phyloP scores from a whole-genome alignment of 1,284 basidiomycete species.

The Sanghuangporus weigelae region DNA sequence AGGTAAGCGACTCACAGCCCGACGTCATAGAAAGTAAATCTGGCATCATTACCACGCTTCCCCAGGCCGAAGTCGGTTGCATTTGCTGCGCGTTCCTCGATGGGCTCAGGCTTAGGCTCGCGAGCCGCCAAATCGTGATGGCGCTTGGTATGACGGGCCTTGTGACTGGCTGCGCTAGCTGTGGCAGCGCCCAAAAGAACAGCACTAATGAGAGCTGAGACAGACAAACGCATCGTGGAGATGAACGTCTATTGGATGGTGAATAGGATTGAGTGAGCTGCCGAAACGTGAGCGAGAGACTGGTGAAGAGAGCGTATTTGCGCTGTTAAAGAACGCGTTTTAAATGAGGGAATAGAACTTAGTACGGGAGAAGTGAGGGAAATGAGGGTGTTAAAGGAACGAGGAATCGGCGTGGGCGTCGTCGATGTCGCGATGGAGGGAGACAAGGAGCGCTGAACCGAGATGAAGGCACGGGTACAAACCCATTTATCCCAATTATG shows the following conservation, averaged over 20 bases:
- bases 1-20: constrained; percentile 41
- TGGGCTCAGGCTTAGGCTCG: constrained; percentile 15
- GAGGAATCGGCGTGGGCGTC: constrained; percentile 8
- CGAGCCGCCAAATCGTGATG: constrained; percentile 43
- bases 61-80: constrained; percentile 36
- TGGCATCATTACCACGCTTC: constrained; percentile 27
- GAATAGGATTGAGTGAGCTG: neutral
- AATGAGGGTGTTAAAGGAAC: constrained; percentile 4
- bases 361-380: neutral
- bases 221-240: constrained; percentile 26
- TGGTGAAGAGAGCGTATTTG: neutral
- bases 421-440: neutral
- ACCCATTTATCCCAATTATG: neutral
- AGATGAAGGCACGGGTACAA: neutral
- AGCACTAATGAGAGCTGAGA: constrained; percentile 23
- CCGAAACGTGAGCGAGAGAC: neutral
- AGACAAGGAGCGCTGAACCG: neutral
- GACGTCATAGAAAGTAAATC: constrained; percentile 50
- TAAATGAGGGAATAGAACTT: neutral
- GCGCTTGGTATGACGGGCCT: constrained; percentile 28
- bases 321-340: neutral
- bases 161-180: constrained; percentile 30
- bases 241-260: neutral
- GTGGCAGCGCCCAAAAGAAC: constrained; percentile 33
- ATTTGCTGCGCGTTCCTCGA: constrained; percentile 12